These are phyloP conservation scores for Clarireedia monteithiana DNA, from an alignment of 2,329 filamentous ascomycete species.

Conservation along the genomic window DNA sequence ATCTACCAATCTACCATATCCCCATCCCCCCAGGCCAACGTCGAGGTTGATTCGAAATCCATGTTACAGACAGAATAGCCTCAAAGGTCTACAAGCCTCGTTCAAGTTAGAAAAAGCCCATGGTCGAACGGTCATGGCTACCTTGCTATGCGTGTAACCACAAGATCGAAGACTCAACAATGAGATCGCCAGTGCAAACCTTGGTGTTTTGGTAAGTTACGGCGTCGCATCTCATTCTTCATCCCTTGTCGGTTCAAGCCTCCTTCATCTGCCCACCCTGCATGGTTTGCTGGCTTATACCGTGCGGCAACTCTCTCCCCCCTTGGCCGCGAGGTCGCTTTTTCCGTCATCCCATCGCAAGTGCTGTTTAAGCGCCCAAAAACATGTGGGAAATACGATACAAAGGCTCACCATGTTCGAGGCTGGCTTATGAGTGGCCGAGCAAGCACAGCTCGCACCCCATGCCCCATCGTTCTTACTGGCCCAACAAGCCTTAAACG, in stretches of 20 bases:
- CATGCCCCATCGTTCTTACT: background rate
- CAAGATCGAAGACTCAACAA: background rate
- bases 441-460: constrained; percentile 2
- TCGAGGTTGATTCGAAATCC: background rate
- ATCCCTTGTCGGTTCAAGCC: background rate
- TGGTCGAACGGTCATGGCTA: background rate
- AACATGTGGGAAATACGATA: background rate
- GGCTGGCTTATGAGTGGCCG: constrained; percentile 1
- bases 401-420: background rate
- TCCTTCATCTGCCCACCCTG: background rate
- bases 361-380: constrained; percentile 4
- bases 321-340: background rate
- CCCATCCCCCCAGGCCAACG: background rate
- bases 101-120: background rate
- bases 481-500: constrained; percentile 5
- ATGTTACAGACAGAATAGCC: background rate
- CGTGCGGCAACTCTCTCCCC: background rate
- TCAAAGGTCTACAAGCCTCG: background rate
- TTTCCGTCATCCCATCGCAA: background rate
- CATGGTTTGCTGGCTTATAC: too few species aligned
- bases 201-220: too few species aligned
- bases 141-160: background rate
- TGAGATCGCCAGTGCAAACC: background rate
- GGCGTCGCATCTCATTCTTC: background rate
- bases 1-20: background rate